Evolutionary conservation across 169 alveolate genomes (phyloP), one percentile per base, ranked within the genome.

Genomic region (Plasmodium adleri): DNA sequence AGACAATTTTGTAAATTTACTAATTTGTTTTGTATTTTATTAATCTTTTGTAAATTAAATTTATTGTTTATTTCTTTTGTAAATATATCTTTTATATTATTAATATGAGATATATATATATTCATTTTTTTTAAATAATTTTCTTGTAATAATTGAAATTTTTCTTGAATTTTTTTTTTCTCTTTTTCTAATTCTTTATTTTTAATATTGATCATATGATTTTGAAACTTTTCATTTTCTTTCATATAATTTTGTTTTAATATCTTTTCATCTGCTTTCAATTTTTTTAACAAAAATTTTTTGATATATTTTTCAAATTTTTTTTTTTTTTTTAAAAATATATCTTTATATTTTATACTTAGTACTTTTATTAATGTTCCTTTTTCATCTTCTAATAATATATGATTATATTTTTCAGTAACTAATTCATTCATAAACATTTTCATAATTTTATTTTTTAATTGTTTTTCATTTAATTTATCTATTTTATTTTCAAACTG

Each of bases 331-430:
- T 15, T 71, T 28, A 60, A 70, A 83, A 32, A 83, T 20, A 58
- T 56, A 43, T 70, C 50, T 26, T 83, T 83, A 70, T 83, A 83
- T 63, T 83, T 83, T 58, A 83, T 26, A n/a, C 74, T 67, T 20
- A 83, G 43, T 24, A 59, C 28, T 28, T 58, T 83, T 47, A 56
- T 83, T 62, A 83, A 62, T 26, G 54, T 20, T n/a, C 47, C 85
- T 32, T 83, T 83, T 56, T 83, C 91, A 56, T 83, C 91, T 26
- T 83, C 74, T 66, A 83, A 12, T 72, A 83, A 70, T 22, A 83
- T 71, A 49, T 67, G 68, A 58, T 83, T 83, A 43, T 83, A 83
- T 28, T 59, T 83, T 52, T 45, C 70, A 20, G 32, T 17, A 28
- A 83, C 3, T 62, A 83, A 26, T 62, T 83, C 91, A 39, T 70